Base-by-base conservation (phyloP, 1,284 basidiomycete species). In the Rhodotorula sp. region DNA sequence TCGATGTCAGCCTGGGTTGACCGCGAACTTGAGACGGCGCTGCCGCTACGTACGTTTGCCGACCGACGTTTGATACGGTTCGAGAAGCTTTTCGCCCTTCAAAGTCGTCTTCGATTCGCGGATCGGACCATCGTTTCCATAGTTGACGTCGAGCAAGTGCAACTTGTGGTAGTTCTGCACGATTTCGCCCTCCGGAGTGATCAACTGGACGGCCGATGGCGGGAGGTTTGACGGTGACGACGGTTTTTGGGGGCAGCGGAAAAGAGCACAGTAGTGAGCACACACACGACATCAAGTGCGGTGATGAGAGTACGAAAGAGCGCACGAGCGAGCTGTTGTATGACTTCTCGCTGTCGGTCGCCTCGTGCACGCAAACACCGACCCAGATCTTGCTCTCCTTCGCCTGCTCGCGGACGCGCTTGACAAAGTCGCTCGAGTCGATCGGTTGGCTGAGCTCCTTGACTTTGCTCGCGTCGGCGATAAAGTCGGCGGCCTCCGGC, bases 401-500 rank as follows among this genome's bases (percentile, higher is more conserved):
- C 0, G 85, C 84, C 19, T 81, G 75, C 16, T 69, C 26, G 16
- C 80, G 79, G 16, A 85, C 76, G 3, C 80, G 81, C 5, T 71
- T 49, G 0, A 83, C 78, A 65, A 82, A 83, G 3, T n/a, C 48
- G 14, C 52, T 61, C 57, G 77, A 75, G 14, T 80, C 80, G 2
- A 67, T 19, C 0, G 79, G 76, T 19, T 77, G 67, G 0, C 79
- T 77, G 3, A 83, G 75, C 18, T 62, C 58, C 0, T 73, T 67
- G 5, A 81, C 81, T 14, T 66, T 12, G 1, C 62, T 57, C 31
- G 62, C 23, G 4, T 43, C 43, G 14, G 83, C 81, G 69, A 85
- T 84, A 62, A 85, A 85, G 74, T 85, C 85, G 31, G 83, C 79
- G 0, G 85, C 83, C 78, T 85, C 84, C 26, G 84, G 84, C 8